Evolutionary conservation across 495 filamentous ascomycete genomes (phyloP), one percentile per base, ranked within the genome.

Genomic region (Acidomyces sp.): DNA sequence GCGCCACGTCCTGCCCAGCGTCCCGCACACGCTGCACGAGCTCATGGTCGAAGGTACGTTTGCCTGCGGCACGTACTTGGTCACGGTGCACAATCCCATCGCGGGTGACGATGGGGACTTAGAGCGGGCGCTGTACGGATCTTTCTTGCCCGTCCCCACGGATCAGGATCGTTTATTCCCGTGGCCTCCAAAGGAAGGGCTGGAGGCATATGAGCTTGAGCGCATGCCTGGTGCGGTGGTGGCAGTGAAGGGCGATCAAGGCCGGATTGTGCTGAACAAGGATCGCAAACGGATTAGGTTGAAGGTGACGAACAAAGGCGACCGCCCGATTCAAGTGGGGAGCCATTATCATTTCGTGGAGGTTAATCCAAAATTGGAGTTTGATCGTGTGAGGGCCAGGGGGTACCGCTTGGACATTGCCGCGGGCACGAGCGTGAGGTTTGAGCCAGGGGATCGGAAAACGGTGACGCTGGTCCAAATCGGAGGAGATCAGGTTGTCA

Each of bases 271-370:
- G 19, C 54, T 97, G 45, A 93, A 84, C 54, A 69, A 80, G 46
- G 83, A 80, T 17, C 67, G 83, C 18, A 77, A 73, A 59, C 66
- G 87, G 31, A 81, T 87, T 30, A 64, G 57, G 48, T 62, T 97
- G 9, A 74, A 66, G 53, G 78, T 97, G 4, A 82, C 75, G 46
- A 94, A 82, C 56, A 84, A 76, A 43, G 92, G 90, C 2, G 92
- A 96, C 62, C 65, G 90, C 24, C 88, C 90, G 10, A 79, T 95
- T 46, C 87, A 93, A 72, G 69, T 87, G 47, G 90, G 90, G 15
- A 93, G 84, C 41, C 90, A 97, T 59, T 97, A 96, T 61, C 87
- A 96, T 62, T 85, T 97, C 59, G 73, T 94, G 53, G 90, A 97
- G 66, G 80, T 76, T 16, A 97, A 97, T 56, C 82, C 87, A 16